Base-by-base conservation (phyloP, 2,329 filamentous ascomycete species). In the Didymella glomerata region DNA sequence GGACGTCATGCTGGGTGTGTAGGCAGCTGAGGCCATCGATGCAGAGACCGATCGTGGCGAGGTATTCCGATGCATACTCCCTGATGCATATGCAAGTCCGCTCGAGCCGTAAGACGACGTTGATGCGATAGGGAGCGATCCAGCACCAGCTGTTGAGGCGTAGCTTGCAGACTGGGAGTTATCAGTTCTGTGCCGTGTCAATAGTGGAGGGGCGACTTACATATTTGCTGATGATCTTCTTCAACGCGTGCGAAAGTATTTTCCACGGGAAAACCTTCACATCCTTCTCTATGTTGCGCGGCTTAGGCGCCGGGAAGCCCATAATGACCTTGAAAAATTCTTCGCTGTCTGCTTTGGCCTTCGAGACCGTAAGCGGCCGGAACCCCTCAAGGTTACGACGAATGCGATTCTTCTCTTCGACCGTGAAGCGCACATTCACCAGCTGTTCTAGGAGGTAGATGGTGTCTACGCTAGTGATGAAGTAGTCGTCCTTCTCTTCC, bases 251-350 rank as follows among this genome's bases (percentile, higher is more conserved):
- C 48, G 87, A 86, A 44, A 99, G 84, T 60, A 95, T 92, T 78
- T 93, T 95, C 95, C 95, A 99, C 4, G 93, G 90, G 73, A 98
- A 99, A 13, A 98, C 95, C 80, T 99, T 99, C 74, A 99, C 93
- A 72, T 98, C 94, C 81, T 99, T 99, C 82, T 98, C 95, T 65
- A 99, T 99, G 74, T 98, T 97, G 63, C 95, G 86, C 18, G 95
- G 95, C 79, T 98, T 98, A 2, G 95, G 95, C 61, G 90, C 91
- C 13, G 93, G 92, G 74, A 98, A 98, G 1, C 88, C 92, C 95
- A 99, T 99, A 79, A 99, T 98, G 70, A 97, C 85, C 81, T 97
- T 97, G 87, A 98, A 98, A 78, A 98, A 98, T 54, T 96, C 92
- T 76, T 98, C 94, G 75, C 91, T 97, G 60, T 98, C 94, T 1